These are phyloP conservation scores for Podila verticillata DNA, from an alignment of 192 early-diverging fungal species.

Conservation along the genomic window DNA sequence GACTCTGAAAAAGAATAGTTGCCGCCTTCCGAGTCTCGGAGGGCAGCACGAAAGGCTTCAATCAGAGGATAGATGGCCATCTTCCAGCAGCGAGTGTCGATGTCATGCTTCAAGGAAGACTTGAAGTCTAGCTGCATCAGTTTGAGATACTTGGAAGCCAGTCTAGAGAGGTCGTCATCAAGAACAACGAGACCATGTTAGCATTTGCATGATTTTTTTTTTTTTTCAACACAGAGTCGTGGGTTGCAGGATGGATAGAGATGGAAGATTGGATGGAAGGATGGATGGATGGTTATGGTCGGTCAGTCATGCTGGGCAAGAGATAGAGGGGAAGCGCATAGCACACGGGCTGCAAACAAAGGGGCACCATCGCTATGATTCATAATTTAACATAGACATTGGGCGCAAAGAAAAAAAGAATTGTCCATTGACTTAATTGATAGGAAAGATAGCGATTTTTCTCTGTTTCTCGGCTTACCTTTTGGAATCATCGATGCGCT, in stretches of 20 bases:
- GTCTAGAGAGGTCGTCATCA: conserved; percentile 12
- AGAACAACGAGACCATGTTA: background rate
- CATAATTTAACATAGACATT: too few relatives aligned
- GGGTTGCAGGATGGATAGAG: background rate
- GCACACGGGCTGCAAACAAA: too few relatives aligned
- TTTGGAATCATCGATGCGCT: conserved; percentile 49
- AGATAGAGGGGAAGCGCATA: too few relatives aligned
- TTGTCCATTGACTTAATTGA: too few relatives aligned
- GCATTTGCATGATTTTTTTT: background rate
- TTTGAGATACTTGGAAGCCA: conserved; percentile 56
- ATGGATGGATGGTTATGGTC: too few relatives aligned
- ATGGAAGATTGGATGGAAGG: too few relatives aligned
- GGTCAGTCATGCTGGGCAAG: too few relatives aligned
- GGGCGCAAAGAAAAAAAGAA: too few relatives aligned
- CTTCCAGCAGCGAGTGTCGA: conserved; percentile 66
- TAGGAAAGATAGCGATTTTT: background rate
- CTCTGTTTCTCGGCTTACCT: conserved; percentile 24
- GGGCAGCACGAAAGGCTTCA: conserved; percentile 58
- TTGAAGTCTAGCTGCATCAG: conserved; percentile 55
- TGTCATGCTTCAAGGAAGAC: conserved; percentile 62
- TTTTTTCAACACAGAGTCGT: background rate
- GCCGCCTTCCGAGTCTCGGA: conserved; percentile 36
- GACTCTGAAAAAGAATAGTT: conserved; percentile 18
- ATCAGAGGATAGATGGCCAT: conserved; percentile 61
- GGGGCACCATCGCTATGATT: too few relatives aligned